phyloP scores from a whole-genome alignment of 345 rosid species.

The Sonneratia alba region DNA sequence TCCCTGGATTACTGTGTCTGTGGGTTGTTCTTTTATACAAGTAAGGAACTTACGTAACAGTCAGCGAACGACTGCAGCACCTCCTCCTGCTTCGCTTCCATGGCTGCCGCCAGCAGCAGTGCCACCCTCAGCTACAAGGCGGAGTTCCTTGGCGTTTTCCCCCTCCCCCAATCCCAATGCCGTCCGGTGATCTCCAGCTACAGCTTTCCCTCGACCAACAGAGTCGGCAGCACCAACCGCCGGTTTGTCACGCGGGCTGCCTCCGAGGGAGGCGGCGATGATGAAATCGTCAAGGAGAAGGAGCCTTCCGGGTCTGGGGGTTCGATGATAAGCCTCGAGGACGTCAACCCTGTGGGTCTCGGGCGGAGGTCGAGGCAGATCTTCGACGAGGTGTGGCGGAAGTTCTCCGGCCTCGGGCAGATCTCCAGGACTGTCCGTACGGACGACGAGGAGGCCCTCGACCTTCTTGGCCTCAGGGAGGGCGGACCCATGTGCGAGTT shows the following conservation, averaged over 20 bases:
- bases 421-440: slow-evolving; percentile 72
- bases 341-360: slow-evolving; percentile 80
- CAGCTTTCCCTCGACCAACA: slow-evolving; percentile 1
- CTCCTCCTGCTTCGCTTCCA: neutral
- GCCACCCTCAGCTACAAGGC: slow-evolving; percentile 8
- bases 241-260: neutral
- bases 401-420: slow-evolving; percentile 91
- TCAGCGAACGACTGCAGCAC: neutral
- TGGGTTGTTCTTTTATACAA: too few relatives aligned
- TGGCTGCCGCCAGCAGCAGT: neutral
- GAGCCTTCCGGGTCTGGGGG: neutral
- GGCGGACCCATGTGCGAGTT: slow-evolving; percentile 98
- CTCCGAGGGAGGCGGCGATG: slow-evolving; percentile 9
- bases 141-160: slow-evolving; percentile 9
- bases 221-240: neutral
- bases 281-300: neutral
- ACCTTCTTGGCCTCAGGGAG: slow-evolving; percentile 51
- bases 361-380: slow-evolving; percentile 84
- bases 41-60: neutral
- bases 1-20: neutral
- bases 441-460: slow-evolving; percentile 49
- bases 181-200: neutral
- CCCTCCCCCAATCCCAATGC: slow-evolving; percentile 3
- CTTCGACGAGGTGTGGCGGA: slow-evolving; percentile 91
- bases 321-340: slow-evolving; percentile 44